phyloP scores from a whole-genome alignment of 768 basidiomycete species.

The Baorangia bicolor region DNA sequence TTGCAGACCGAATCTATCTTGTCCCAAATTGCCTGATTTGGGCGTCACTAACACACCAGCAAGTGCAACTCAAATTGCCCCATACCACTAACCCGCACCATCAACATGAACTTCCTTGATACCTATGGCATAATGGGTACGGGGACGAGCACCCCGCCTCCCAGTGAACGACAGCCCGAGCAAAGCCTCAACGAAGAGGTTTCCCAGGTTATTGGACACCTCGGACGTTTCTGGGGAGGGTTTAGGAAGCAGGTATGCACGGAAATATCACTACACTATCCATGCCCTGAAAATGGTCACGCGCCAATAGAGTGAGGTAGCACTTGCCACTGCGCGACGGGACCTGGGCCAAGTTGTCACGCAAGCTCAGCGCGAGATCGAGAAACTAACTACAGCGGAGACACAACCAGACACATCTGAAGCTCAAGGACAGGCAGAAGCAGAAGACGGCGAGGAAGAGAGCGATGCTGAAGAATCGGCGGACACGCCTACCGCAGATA shows the following conservation, averaged over 20 bases:
- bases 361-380: conserved; percentile 78
- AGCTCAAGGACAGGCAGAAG: not conserved
- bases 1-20: not conserved
- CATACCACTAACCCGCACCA: not conserved
- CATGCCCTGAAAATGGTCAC: not conserved
- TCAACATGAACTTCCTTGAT: conserved; percentile 72
- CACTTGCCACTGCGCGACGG: conserved; percentile 65
- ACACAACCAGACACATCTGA: conserved; percentile 13
- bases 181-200: conserved; percentile 82
- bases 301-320: conserved; percentile 60
- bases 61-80: not conserved
- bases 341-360: conserved; percentile 71
- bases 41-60: not conserved
- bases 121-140: conserved; percentile 53
- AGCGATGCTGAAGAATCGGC: conserved; percentile 28
- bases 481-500: conserved; percentile 25
- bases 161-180: conserved; percentile 42
- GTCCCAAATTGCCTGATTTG: conserved; percentile 14
- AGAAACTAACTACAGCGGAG: conserved; percentile 50
- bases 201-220: conserved; percentile 81
- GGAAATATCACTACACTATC: not conserved
- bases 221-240: conserved; percentile 87
- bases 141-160: conserved; percentile 47
- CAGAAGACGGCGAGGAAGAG: conserved; percentile 21
- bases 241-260: conserved; percentile 79